Base-by-base conservation (phyloP, 345 rosid species). In the Eucalyptus albens region DNA sequence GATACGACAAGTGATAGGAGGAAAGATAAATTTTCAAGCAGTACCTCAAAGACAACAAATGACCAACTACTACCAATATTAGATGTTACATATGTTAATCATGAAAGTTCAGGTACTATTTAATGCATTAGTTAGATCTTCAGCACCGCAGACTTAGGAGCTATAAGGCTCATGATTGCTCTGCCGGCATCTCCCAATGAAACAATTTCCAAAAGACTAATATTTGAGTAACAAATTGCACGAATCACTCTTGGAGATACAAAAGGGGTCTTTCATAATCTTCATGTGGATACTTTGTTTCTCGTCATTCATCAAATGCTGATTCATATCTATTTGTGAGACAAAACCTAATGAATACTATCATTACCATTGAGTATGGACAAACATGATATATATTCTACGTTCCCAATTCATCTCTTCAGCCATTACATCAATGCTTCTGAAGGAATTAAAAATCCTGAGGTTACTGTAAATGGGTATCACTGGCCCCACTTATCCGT, bases 401-500 rank as follows among this genome's bases (percentile, higher is more conserved):
- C 10, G 6, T 67, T 67, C 40, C 77, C 77, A n/a, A n/a, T n/a
- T 67, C 77, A n/a, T 15, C 5, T n/a, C 77, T n/a, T 67, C 16
- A 33, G 72, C 37, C 72, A 62, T 50, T 31, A 62, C 72, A 62
- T 62, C 15, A 62, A 16, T 62, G 15, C 5, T 40, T 40, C 1
- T 15, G 51, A 50, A 15, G 51, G 15, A 50, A 50, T 15, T 62
- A 15, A 62, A 62, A 62, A 62, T 62, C 33, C 33, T 0, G 69
- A 62, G n/a, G 8, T 62, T 29, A 27, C 0, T 62, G 33, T 62
- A 29, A 62, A 62, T 13, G 9, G 19, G 72, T 62, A 60, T 60
- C 31, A 29, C 15, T 27, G 4, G 31, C 31, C 13, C n/a, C 67
- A 27, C n/a, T 60, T 1, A 5, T 26, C 3, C 0, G 0, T 60